Evolutionary conservation across 2,329 filamentous ascomycete genomes (phyloP).

Genomic region (Zelopaecilomyces penicillatus): DNA sequence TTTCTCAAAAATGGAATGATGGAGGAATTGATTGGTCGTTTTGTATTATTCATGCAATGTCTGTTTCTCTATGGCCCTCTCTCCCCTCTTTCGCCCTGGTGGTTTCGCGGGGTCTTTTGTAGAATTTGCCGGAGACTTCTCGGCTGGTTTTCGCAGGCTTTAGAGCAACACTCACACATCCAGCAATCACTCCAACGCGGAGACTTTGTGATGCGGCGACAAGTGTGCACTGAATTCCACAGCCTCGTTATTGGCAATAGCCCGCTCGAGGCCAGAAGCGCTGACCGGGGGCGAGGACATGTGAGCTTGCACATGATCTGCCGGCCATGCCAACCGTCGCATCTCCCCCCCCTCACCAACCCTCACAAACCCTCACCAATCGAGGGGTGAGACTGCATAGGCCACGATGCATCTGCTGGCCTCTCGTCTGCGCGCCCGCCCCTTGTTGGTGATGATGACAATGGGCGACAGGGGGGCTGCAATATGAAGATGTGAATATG

Average conservation of each 20-base stretch:
- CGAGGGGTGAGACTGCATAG: neutral
- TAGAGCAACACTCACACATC: constrained; percentile 7
- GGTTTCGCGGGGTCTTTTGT: constrained; percentile 10
- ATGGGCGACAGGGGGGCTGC: neutral
- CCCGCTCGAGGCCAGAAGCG: too few relatives aligned
- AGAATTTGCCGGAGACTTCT: constrained; percentile 23
- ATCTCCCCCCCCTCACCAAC: neutral
- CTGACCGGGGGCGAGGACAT: neutral
- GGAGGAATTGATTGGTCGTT: too few relatives aligned
- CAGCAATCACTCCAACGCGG: neutral
- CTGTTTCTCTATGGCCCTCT: too few relatives aligned
- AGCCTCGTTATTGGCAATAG: too few relatives aligned
- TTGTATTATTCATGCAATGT: too few relatives aligned
- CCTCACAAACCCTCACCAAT: neutral
- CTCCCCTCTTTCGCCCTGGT: too few relatives aligned
- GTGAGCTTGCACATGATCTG: neutral
- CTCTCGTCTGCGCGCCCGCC: neutral
- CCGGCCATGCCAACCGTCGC: neutral
- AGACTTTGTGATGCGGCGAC: neutral
- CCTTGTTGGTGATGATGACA: neutral
- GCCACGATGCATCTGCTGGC: neutral
- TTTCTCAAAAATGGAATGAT: too few relatives aligned
- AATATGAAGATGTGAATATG: neutral
- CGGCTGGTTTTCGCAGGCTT: constrained; percentile 15
- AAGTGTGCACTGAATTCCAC: neutral